Evolutionary conservation across 2,329 filamentous ascomycete species (phyloP).

Genomic region (Pyrenophora graminea): DNA sequence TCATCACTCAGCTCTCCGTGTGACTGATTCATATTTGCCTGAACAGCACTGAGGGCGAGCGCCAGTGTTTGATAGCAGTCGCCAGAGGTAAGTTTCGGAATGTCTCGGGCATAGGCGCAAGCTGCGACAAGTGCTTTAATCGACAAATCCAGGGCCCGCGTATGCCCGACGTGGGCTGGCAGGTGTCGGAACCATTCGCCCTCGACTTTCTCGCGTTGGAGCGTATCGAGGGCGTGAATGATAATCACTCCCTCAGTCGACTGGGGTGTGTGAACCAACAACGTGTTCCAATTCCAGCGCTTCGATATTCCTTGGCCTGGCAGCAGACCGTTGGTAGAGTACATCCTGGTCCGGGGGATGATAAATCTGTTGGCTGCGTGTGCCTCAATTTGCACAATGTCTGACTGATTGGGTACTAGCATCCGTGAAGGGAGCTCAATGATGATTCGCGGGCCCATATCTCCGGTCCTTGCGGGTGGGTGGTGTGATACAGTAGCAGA

Average conservation of each 20-base stretch:
- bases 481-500: constrained; percentile 8
- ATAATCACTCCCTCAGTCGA: constrained; percentile 15
- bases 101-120: constrained; percentile 18
- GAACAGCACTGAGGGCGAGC: constrained; percentile 18
- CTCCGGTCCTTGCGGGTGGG: background rate
- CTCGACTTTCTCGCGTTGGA: constrained; percentile 20
- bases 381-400: too few relatives aligned
- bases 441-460: too few relatives aligned
- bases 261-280: constrained; percentile 14
- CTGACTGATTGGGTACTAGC: too few relatives aligned
- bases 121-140: constrained; percentile 23
- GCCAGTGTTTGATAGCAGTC: constrained; percentile 20
- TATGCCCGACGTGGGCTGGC: constrained; percentile 20
- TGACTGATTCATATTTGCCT: constrained; percentile 17
- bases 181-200: constrained; percentile 24
- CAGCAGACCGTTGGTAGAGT: too few relatives aligned
- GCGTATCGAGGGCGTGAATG: constrained; percentile 16
- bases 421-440: too few relatives aligned
- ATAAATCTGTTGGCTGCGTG: too few relatives aligned
- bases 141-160: constrained; percentile 19
- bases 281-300: constrained; percentile 9
- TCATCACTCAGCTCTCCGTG: constrained; percentile 14
- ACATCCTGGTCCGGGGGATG: too few relatives aligned
- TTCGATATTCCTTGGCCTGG: background rate
- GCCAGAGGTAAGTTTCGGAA: constrained; percentile 18